Evolutionary conservation across 192 early-diverging fungal genomes (phyloP).

Genomic region (Coemansia asiatica): DNA sequence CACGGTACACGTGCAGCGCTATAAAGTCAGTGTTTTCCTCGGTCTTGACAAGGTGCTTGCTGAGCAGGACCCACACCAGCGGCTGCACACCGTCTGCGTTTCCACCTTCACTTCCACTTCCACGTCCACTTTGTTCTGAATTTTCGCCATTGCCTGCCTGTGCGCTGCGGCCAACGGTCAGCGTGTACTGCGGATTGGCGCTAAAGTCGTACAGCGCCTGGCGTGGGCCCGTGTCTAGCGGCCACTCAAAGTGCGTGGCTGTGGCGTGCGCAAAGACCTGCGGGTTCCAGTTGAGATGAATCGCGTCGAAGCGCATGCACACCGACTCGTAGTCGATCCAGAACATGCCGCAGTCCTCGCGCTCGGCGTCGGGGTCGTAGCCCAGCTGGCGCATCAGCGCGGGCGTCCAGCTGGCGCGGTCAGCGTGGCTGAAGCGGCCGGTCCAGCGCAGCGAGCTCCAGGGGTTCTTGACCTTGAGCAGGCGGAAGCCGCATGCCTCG

Average conservation of each 20-base stretch:
- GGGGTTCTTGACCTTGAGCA: constrained; percentile 89
- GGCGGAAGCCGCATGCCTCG: constrained; percentile 60
- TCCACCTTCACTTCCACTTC: too few species aligned
- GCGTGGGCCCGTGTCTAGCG: constrained; percentile 40
- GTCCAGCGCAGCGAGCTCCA: constrained; percentile 91
- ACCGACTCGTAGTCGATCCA: constrained; percentile 90
- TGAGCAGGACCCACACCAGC: constrained; percentile 75
- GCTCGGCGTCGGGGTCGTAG: constrained; percentile 70
- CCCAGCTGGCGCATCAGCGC: constrained; percentile 64
- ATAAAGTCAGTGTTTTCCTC: constrained; percentile 88
- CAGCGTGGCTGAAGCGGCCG: constrained; percentile 69
- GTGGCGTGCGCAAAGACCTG: constrained; percentile 66
- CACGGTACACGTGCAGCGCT: constrained; percentile 80
- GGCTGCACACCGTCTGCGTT: too few species aligned
- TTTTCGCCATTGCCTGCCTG: too few species aligned
- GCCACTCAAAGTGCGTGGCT: constrained; percentile 63
- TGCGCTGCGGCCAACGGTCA: constrained; percentile 61
- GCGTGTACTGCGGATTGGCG: constrained; percentile 78
- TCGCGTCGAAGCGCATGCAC: constrained; percentile 74
- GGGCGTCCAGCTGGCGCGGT: constrained; percentile 68
- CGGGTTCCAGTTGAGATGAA: constrained; percentile 92
- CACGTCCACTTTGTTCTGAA: too few species aligned
- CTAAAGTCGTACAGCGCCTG: constrained; percentile 63
- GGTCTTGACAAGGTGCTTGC: constrained; percentile 79
- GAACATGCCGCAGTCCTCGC: constrained; percentile 79